Base-by-base conservation (phyloP, 257 asterid genomes). In the Rubia yunnanensis region DNA sequence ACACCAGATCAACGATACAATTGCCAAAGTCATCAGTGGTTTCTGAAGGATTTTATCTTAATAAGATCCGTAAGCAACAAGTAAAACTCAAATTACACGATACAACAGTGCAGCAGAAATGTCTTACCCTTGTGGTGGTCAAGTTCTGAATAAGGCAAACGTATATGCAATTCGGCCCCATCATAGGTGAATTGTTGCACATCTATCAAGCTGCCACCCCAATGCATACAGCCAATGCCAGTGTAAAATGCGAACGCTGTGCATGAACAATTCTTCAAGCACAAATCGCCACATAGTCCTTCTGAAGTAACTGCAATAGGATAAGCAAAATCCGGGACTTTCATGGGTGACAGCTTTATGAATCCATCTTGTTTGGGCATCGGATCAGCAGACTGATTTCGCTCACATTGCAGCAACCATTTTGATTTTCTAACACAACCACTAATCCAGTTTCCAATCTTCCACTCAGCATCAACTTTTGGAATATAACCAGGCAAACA, bases 401-500 rank as follows among this genome's bases (percentile, higher is more conserved):
- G 68, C 20, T 55, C 76, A 34, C 95, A 89, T 11, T 65, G 66
- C 77, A 89, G 49, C 24, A 69, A 44, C 52, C 52, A 44, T 3
- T 44, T 68, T 10, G 22, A 65, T 63, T 71, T 68, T 62, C 94
- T 83, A 32, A 53, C 49, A 57, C 96, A 89, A 41, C 95, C 95
- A 27, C 77, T 28, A 3, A 77, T 69, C 92, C 87, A 77, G 56
- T 83, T 79, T 28, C 80, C 83, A 0, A 75, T 64, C n/a, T 41
- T 68, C 95, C 95, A 83, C 69, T 78, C 88, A 54, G n/a, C 67
- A 14, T 27, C 20, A 65, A 76, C 66, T 38, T 7, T 65, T 1
- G 85, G 88, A 61, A 68, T 36, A 65, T 82, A 85, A 5, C 94
- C 96, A 62, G 0, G 68, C 77, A 85, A 77, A 56, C 96, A 89